phyloP scores from a whole-genome alignment of 139 green algal species.

The Chlorella sp. region DNA sequence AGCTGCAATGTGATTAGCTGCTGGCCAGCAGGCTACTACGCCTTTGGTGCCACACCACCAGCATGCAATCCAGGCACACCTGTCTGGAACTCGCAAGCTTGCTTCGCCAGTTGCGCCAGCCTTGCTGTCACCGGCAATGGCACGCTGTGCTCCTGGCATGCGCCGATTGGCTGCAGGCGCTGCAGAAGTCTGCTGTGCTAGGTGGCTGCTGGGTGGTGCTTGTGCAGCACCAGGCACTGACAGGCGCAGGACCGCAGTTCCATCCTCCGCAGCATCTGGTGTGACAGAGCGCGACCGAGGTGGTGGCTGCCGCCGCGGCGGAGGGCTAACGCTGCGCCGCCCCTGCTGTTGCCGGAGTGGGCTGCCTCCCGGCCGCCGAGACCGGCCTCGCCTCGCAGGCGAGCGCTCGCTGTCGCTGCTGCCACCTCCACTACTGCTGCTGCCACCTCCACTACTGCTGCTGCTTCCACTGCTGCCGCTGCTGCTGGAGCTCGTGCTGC shows the following conservation, averaged over 20 bases:
- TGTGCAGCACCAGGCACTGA: no score
- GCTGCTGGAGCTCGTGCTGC: neutral
- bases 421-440: neutral
- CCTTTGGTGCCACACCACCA: no score
- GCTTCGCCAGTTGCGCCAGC: neutral
- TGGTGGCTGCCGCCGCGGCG: no score
- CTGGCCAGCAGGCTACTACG: no score
- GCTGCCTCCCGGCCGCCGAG: neutral
- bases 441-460: neutral
- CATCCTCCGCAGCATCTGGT: no score
- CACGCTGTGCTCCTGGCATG: no score
- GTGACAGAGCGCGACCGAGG: no score
- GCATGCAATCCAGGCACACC: no score
- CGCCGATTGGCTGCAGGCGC: neutral
- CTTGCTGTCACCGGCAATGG: neutral
- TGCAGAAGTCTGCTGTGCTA: neutral
- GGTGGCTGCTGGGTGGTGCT: neutral
- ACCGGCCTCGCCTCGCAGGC: neutral
- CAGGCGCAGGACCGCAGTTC: no score
- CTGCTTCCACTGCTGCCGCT: neutral
- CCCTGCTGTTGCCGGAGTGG: no score
- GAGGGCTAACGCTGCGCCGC: no score
- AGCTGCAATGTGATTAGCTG: neutral
- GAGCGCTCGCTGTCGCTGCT: neutral
- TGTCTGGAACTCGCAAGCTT: neutral